Evolutionary conservation across 208 protist species (phyloP), one percentile per base, ranked within the genome.

Genomic region (Leishmania lainsoni): DNA sequence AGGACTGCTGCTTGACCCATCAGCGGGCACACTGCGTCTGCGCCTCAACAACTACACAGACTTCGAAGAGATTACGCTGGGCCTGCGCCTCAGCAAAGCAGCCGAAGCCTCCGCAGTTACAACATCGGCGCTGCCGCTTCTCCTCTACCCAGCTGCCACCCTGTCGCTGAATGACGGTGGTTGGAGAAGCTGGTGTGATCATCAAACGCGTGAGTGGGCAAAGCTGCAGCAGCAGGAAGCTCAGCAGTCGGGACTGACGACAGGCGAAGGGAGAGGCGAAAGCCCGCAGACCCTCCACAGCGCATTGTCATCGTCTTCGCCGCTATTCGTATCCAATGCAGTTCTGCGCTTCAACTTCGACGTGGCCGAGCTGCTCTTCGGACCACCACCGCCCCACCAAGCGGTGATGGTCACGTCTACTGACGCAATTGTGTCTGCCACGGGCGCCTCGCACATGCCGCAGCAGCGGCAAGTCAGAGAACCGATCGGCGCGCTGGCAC

Each of bases 291-390:
- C 17, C 26, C 26, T 32, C 10, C 22, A 45, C 29, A 49, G 56
- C 29, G 58, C 17, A 32, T 45, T 42, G 12, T 17, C 65, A 29
- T 9, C 12, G 29, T 63, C 22, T 9, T 22, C 48, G 16, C 5
- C 17, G 58, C 76, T 49, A 20, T 32, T 78, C 20, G 73, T 76
- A 49, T 82, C 74, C 42, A 86, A 81, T 70, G 82, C 82, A 3
- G 81, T 86, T 2, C 26, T 90, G 5, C 72, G 71, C 10, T 86
- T 90, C 70, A 70, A 49, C 39, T 90, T 90, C 45, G 87, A 90
- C 20, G 26, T 59, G 8, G 3, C 45, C 14, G 26, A 74, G 51
- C 78, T 90, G 12, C 61, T 86, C 35, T 80, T 86, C 48, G 61
- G 12, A 20, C 70, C 79, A 16, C 83, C 76, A 39, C 75, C 68